Evolutionary conservation across 768 basidiomycete species (phyloP).

Genomic region (Russula sp.): DNA sequence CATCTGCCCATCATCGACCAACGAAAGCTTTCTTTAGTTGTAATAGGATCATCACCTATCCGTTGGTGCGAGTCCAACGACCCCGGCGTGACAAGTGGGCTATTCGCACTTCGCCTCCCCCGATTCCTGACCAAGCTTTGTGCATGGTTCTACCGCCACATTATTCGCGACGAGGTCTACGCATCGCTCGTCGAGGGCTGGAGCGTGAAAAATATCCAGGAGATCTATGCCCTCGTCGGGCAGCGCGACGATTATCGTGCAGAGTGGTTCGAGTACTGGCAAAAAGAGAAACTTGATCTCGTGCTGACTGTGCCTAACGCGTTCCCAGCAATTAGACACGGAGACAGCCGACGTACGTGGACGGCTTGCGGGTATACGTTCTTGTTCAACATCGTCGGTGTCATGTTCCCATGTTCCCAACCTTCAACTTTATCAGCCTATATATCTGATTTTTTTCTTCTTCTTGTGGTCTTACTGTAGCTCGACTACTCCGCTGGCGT

Average conservation of each 20-base stretch:
- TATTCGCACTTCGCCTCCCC: conserved; percentile 46
- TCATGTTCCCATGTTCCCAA: neutral
- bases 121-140: conserved; percentile 47
- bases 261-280: conserved; percentile 42
- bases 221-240: conserved; percentile 50
- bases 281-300: conserved; percentile 56
- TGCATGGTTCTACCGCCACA: conserved; percentile 50
- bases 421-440: neutral
- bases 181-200: conserved; percentile 52
- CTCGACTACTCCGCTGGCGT: conserved; percentile 60
- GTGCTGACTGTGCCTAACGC: conserved; percentile 59
- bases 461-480: conserved; percentile 26
- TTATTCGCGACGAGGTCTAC: conserved; percentile 51
- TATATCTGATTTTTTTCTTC: conserved; percentile 14
- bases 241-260: conserved; percentile 45
- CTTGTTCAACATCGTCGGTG: conserved; percentile 61
- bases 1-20: neutral
- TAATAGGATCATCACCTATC: conserved; percentile 34
- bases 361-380: conserved; percentile 54
- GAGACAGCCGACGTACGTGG: conserved; percentile 56
- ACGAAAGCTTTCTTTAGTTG: conserved; percentile 7
- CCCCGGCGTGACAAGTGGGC: conserved; percentile 44
- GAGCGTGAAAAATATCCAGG: conserved; percentile 48
- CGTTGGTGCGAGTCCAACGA: conserved; percentile 47
- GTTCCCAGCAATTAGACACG: conserved; percentile 57